Evolutionary conservation across 805 yeast genomes (phyloP), one percentile per base, ranked within the genome.

Genomic region (Candida multigemmis): DNA sequence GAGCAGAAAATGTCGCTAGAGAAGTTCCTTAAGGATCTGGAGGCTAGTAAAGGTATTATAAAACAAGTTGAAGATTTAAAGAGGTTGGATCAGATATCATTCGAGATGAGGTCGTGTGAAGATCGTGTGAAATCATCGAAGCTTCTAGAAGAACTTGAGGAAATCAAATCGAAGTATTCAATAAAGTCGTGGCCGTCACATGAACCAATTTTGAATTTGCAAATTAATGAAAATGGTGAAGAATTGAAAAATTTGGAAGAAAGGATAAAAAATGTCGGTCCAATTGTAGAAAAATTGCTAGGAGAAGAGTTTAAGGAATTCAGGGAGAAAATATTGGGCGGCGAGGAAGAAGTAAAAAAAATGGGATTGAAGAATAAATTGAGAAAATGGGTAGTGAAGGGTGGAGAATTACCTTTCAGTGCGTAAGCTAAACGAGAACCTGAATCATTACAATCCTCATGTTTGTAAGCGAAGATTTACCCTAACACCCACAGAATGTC

Each of bases 311-410:
- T 44, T 28, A 19, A 37, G 12, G 32, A 34, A 5, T 38, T 40
- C 23, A 41, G 56, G 27, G 34, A 36, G 15, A 33, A 37, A 16
- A 42, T 53, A 13, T 46, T 56, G 37, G 23, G 22, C 6, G n/a
- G n/a, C n/a, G n/a, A n/a, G 5, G 33, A 36, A 2, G 34, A 31
- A 4, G 24, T 48, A 12, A 38, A 37, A 16, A 33, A 35, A 27
- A 65, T 65, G 48, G 72, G 77, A 13, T 74, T 66, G 46, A 83
- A 81, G 60, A 86, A 86, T 50, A 53, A 83, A 24, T 51, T 82
- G 40, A 68, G 85, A 47, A 82, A 80, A 53, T 77, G 67, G 48
- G 56, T 74, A 15, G 55, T 68, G 39, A 56, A 60, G 27, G 36
- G 41, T n/a, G n/a, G n/a, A n/a, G n/a, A n/a, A n/a, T n/a, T n/a